Evolutionary conservation across 441 rosid species (phyloP).

Genomic region (Adansonia gregorii): DNA sequence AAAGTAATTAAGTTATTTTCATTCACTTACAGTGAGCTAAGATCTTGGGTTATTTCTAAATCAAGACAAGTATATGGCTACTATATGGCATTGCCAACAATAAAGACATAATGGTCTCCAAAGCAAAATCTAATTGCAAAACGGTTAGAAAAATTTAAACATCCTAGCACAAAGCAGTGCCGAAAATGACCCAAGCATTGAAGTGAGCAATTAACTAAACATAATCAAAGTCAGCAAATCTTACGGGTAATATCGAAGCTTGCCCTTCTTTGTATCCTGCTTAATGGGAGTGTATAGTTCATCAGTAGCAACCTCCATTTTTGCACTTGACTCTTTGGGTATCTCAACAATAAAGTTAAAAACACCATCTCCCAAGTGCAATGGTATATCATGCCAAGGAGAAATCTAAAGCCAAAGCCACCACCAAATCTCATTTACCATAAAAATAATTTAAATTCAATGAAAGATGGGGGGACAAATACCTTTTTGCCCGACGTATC

Average conservation of each 20-base stretch:
- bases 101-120: too few species aligned
- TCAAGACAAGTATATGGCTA: neutral
- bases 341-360: conserved; percentile 90
- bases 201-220: neutral
- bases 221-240: neutral
- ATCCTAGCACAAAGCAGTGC: neutral
- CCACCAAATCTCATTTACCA: conserved; percentile 1
- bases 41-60: neutral
- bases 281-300: conserved; percentile 93
- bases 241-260: conserved; percentile 83
- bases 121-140: neutral
- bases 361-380: conserved; percentile 79
- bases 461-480: too few species aligned
- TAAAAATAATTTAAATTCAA: too few species aligned
- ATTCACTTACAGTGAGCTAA: neutral
- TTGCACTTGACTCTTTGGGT: conserved; percentile 91
- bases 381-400: conserved; percentile 96
- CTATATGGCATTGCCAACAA: neutral
- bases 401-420: conserved; percentile 71
- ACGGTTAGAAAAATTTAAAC: neutral
- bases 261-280: conserved; percentile 95
- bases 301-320: conserved; percentile 98
- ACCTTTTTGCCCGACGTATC: conserved; percentile 85
- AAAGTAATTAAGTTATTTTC: neutral
- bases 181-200: neutral